These are phyloP conservation scores for Saccharomycopsis fermentans DNA, from an alignment of 805 yeast genomes.

Conservation along the genomic window DNA sequence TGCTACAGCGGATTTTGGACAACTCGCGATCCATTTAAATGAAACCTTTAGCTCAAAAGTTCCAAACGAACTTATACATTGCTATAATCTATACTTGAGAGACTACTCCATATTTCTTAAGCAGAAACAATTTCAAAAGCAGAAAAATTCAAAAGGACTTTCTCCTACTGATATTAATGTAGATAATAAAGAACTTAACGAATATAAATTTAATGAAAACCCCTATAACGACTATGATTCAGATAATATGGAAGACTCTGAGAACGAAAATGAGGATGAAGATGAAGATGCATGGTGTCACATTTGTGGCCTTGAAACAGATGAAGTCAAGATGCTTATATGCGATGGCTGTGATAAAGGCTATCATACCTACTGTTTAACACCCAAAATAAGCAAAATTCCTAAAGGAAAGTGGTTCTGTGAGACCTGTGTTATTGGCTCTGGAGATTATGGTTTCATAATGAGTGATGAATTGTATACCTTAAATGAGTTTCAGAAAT, in stretches of 20 bases:
- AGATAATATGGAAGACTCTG: slow-evolving; percentile 19
- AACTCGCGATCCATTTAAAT: slow-evolving; percentile 24
- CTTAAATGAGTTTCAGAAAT: slow-evolving; percentile 47
- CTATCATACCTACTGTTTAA: slow-evolving; percentile 61
- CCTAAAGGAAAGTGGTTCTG: slow-evolving; percentile 72
- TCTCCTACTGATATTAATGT: slow-evolving; percentile 5
- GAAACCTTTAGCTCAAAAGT: slow-evolving; percentile 2
- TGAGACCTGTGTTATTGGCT: slow-evolving; percentile 73
- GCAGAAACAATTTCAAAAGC: neutral
- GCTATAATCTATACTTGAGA: slow-evolving; percentile 24
- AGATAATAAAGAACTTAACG: slow-evolving; percentile 1
- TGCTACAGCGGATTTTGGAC: slow-evolving; percentile 16
- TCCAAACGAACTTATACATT: slow-evolving; percentile 15
- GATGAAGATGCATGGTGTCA: slow-evolving; percentile 22
- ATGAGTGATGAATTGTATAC: slow-evolving; percentile 49
- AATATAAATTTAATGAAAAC: slow-evolving; percentile 16
- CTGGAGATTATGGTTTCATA: slow-evolving; percentile 82
- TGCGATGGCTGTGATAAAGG: slow-evolving; percentile 71
- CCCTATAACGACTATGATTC: slow-evolving; percentile 16
- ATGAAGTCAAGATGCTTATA: slow-evolving; percentile 34
- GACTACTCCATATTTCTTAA: slow-evolving; percentile 27
- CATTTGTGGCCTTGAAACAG: slow-evolving; percentile 24
- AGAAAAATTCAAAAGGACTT: slow-evolving; percentile 18
- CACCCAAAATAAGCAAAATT: slow-evolving; percentile 39
- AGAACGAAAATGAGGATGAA: slow-evolving; percentile 22